Base-by-base conservation (phyloP, 192 early-diverging fungal species). In the Dissophora ornata region DNA sequence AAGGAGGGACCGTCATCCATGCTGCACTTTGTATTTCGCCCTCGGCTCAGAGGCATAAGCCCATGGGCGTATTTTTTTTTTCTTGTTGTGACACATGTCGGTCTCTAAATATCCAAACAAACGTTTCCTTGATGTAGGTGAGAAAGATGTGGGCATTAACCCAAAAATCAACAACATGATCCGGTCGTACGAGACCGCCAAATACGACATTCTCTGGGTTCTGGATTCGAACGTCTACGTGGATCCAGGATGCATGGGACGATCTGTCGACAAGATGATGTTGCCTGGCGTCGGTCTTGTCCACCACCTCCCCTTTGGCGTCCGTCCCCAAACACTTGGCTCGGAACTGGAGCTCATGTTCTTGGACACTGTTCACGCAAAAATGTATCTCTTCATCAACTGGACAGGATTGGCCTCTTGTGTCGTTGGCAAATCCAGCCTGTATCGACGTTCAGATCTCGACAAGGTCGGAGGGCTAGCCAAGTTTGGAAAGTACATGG, bases 111-210 rank as follows among this genome's bases (percentile, higher is more conserved):
- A 2, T 41, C 1, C 50, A 22, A 19, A 6, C n/a, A n/a, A n/a
- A n/a, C n/a, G n/a, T n/a, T n/a, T n/a, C n/a, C n/a, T n/a, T n/a
- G n/a, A n/a, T n/a, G n/a, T 67, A 67, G 64, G 64, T 11, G 64
- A 67, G 18, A 67, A 26, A 13, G 48, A 21, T 19, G 90, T 94
- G 0, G 96, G 95, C 44, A 89, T 92, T 42, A 99, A 99, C 71
- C 97, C 97, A 13, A 99, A 99, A 79, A 91, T 98, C 67, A 95
- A 95, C 82, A 97, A 97, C 83, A 84, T 99, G 85, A 75, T 96
- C 21, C 87, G 87, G 54, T 90, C 91, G 7, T 97, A 94, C 79
- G 82, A 89, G 32, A 71, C 80, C 26, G 88, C 92, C 0, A 88
- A 90, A 59, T 82, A 94, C 77, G 94, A 97, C 68, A 90, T 98